Percentiles rank a stretch among this genome's conserved stretches.
Conservation (phyloP, 768 basidiomycete genomes). For the Artomyces pyxidatus region DNA sequence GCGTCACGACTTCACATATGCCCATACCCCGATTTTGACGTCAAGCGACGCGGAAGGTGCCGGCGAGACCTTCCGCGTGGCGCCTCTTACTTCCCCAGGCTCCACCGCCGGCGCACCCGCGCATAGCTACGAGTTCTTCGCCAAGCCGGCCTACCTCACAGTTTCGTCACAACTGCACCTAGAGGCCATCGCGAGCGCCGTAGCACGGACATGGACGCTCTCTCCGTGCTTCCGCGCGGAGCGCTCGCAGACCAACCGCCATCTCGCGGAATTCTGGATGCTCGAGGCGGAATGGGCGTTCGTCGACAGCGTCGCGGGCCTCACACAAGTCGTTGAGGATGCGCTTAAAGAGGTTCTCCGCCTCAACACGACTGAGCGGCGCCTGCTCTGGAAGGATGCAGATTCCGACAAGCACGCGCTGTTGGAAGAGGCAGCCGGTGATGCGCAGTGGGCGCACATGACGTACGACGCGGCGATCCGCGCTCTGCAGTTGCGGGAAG, state of each 20-base stretch:
- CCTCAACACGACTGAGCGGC: slow-evolving; percentile 24
- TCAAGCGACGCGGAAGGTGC: slow-evolving; percentile 94
- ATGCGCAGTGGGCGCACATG: slow-evolving; percentile 57
- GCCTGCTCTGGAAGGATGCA: slow-evolving; percentile 33
- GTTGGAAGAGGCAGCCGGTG: slow-evolving; percentile 27
- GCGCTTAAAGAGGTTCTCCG: slow-evolving; percentile 36
- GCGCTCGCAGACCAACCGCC: slow-evolving; percentile 77
- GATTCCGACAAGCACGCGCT: slow-evolving; percentile 29
- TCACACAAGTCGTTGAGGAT: slow-evolving; percentile 52
- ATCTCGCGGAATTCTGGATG: slow-evolving; percentile 99
- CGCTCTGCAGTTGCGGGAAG: slow-evolving; percentile 36
- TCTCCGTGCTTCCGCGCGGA: slow-evolving; percentile 95
- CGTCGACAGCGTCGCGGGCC: slow-evolving; percentile 33
- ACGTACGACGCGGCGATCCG: slow-evolving; percentile 71
- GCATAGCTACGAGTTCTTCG: slow-evolving; percentile 56
- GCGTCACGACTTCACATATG: slow-evolving; percentile 70
- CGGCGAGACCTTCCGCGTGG: slow-evolving; percentile 81
- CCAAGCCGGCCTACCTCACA: slow-evolving; percentile 72
- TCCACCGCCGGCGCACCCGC: slow-evolving; percentile 9
- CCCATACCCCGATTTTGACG: slow-evolving; percentile 84
- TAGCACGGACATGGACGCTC: slow-evolving; percentile 85
- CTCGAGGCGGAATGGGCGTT: slow-evolving; percentile 91
- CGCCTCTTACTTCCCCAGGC: slow-evolving; percentile 26
- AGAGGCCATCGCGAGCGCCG: slow-evolving; percentile 71
- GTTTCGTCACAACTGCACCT: slow-evolving; percentile 96